phyloP scores from a whole-genome alignment of 1,284 basidiomycete genomes.

The Trametes pubescens region DNA sequence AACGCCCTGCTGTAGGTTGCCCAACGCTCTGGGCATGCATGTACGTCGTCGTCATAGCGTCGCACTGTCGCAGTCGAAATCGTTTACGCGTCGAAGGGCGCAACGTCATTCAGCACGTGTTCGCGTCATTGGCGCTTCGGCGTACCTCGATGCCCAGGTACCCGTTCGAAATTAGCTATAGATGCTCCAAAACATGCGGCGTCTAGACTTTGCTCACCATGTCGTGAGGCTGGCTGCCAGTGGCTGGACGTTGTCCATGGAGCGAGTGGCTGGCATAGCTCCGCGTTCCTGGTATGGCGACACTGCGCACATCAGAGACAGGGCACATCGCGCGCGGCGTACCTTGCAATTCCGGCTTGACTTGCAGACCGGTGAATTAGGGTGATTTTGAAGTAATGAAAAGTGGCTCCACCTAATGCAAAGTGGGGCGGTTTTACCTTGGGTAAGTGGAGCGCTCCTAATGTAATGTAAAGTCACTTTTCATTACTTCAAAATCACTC shows the following conservation, averaged over 20 bases:
- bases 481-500: too few species aligned
- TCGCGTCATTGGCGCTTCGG: constrained; percentile 16
- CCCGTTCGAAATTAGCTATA: neutral
- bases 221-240: neutral
- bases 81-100: neutral
- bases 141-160: neutral
- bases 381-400: too few species aligned
- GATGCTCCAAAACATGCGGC: constrained; percentile 14
- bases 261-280: constrained; percentile 18
- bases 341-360: neutral
- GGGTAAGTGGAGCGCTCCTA: too few species aligned
- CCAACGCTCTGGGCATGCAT: neutral
- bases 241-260: neutral
- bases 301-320: neutral
- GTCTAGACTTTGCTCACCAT: neutral
- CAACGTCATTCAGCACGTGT: constrained; percentile 22
- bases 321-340: neutral
- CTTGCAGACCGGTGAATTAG: too few species aligned
- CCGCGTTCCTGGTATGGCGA: constrained; percentile 18
- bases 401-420: too few species aligned
- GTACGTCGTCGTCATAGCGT: too few species aligned
- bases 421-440: too few species aligned
- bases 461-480: too few species aligned
- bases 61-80: neutral
- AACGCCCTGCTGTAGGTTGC: neutral